phyloP scores from a whole-genome alignment of 768 basidiomycete genomes.

The Tulasnella calospora region DNA sequence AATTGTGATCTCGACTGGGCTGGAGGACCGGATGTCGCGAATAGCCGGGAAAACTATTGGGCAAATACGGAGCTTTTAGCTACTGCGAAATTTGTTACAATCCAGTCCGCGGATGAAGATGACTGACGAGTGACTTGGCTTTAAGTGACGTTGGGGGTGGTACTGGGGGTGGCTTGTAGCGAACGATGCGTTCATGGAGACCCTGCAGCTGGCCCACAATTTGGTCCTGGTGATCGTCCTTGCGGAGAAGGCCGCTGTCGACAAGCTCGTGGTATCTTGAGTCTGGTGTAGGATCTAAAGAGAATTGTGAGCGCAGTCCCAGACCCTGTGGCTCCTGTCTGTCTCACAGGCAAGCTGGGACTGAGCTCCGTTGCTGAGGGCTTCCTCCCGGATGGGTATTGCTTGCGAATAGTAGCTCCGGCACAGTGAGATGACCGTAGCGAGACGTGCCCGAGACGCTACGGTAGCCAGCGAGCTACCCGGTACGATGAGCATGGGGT shows the following conservation, averaged over 20 bases:
- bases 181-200: constrained; percentile 63
- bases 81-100: background rate
- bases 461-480: background rate
- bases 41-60: constrained; percentile 25
- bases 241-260: constrained; percentile 50
- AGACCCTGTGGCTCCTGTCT: no score
- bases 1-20: constrained; percentile 54
- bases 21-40: constrained; percentile 35
- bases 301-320: background rate
- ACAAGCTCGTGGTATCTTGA: constrained; percentile 45
- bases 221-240: constrained; percentile 77
- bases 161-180: constrained; percentile 66
- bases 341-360: constrained; percentile 10
- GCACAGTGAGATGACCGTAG: background rate
- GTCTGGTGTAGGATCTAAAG: constrained; percentile 19
- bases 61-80: constrained; percentile 22
- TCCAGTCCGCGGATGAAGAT: constrained; percentile 23
- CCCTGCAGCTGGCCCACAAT: constrained; percentile 80
- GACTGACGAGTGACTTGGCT: constrained; percentile 1
- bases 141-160: constrained; percentile 38
- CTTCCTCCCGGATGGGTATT: background rate
- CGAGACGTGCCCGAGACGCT: background rate
- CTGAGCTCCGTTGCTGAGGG: constrained; percentile 5
- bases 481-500: constrained; percentile 2
- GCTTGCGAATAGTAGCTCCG: constrained; percentile 7